A percentile compares a stretch with the other conserved stretches of the same genome.
Conservation (phyloP, 441 rosid species). For the Populus hybrid region DNA sequence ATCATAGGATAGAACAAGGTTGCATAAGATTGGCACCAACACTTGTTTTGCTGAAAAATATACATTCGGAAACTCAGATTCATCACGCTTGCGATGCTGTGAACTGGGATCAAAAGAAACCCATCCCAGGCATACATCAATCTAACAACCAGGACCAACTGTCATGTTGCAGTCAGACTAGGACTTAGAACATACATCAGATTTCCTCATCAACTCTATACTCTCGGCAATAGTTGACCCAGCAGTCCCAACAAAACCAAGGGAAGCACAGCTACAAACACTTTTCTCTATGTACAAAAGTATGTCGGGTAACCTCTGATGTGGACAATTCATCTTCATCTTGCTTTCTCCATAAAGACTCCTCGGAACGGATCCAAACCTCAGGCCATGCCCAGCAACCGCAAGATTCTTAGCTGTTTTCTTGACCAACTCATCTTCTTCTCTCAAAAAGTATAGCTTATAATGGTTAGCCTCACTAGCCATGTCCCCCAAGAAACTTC, state of each 20-base stretch:
- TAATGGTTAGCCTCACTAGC: conserved; percentile 34
- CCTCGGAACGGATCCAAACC: conserved; percentile 34
- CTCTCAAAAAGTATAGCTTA: conserved; percentile 32
- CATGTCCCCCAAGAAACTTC: conserved; percentile 58
- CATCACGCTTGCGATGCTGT: background rate
- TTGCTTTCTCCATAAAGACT: conserved; percentile 24
- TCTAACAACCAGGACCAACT: background rate
- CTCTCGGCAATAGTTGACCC: conserved; percentile 92
- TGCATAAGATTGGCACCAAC: background rate
- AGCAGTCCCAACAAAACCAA: conserved; percentile 84
- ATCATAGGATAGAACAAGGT: background rate
- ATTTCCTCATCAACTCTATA: conserved; percentile 72
- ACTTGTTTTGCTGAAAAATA: background rate
- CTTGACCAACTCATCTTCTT: conserved; percentile 36
- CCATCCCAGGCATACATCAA: background rate
- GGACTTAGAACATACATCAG: conserved; percentile 37
- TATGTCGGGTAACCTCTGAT: conserved; percentile 41
- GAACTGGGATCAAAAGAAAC: background rate
- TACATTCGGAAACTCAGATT: background rate
- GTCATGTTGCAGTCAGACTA: conserved; percentile 22
- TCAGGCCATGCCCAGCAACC: conserved; percentile 26
- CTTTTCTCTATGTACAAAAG: conserved; percentile 76
- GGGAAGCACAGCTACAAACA: conserved; percentile 84
- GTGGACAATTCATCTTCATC: conserved; percentile 41
- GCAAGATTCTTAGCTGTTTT: conserved; percentile 48